Evolutionary conservation across 257 asterid genomes (phyloP).

Genomic region (Solanum pennellii): DNA sequence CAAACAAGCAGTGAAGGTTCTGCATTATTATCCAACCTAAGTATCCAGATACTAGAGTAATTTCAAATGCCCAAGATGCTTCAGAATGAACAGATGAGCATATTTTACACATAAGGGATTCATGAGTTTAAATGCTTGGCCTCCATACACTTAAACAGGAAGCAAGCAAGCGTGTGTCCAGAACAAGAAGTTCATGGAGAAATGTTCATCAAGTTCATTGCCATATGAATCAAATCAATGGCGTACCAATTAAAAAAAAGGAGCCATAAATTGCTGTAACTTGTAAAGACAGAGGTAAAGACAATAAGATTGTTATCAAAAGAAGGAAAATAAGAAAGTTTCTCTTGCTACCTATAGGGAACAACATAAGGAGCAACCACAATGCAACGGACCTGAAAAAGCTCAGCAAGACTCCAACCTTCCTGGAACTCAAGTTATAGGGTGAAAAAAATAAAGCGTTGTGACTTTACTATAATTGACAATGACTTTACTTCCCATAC

Average conservation of each 20-base stretch:
- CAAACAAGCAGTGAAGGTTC: background rate
- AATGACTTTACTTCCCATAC: background rate
- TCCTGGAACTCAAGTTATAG: constrained; percentile 41
- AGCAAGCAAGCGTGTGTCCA: background rate
- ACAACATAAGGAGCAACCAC: constrained; percentile 94
- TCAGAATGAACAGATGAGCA: background rate
- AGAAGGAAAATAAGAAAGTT: background rate
- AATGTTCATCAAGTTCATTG: background rate
- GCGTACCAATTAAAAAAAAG: background rate
- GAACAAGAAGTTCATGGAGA: background rate
- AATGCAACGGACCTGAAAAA: constrained; percentile 62
- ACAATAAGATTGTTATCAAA: background rate
- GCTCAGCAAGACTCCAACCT: constrained; percentile 98
- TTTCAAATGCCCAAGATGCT: background rate
- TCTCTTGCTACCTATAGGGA: constrained; percentile 66
- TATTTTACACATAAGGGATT: background rate
- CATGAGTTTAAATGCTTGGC: background rate
- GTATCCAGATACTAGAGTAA: background rate
- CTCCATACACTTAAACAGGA: background rate
- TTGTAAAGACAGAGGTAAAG: background rate
- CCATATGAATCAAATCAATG: background rate
- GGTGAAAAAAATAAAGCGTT: background rate
- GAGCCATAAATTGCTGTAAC: background rate
- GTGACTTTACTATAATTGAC: background rate
- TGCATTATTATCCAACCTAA: background rate